phyloP scores from a whole-genome alignment of 139 green algal genomes.

The Asterochloris sp. region DNA sequence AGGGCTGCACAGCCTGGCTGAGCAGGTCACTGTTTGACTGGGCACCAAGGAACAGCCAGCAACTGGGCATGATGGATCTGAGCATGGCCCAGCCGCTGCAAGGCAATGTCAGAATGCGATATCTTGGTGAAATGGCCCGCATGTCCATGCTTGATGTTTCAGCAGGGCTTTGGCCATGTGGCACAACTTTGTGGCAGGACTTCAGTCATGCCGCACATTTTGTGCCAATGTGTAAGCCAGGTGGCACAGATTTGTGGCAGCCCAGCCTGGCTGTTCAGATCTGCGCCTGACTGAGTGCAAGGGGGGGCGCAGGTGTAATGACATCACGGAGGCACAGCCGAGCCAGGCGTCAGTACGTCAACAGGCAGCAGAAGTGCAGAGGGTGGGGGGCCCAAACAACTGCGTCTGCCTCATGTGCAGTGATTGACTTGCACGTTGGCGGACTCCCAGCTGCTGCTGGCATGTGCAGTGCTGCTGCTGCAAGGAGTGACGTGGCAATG shows the following conservation, averaged over 20 bases:
- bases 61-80: no score
- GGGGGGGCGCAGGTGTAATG: background rate
- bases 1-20: background rate
- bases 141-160: background rate
- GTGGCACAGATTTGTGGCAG: background rate
- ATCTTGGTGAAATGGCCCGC: background rate
- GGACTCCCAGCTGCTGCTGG: no score
- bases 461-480: no score
- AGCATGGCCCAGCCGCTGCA: background rate
- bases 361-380: no score
- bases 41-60: no score
- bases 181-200: no score
- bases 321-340: background rate
- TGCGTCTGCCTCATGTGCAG: no score
- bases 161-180: background rate
- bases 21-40: no score
- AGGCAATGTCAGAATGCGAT: background rate
- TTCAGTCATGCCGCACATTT: background rate
- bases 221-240: background rate
- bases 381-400: no score
- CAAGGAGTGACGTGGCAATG: no score
- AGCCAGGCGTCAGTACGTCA: background rate
- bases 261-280: background rate
- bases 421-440: no score
- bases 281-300: background rate